These are phyloP conservation scores for Curvularia sp. DNA, from an alignment of 2,329 filamentous ascomycete species.

Conservation along the genomic window DNA sequence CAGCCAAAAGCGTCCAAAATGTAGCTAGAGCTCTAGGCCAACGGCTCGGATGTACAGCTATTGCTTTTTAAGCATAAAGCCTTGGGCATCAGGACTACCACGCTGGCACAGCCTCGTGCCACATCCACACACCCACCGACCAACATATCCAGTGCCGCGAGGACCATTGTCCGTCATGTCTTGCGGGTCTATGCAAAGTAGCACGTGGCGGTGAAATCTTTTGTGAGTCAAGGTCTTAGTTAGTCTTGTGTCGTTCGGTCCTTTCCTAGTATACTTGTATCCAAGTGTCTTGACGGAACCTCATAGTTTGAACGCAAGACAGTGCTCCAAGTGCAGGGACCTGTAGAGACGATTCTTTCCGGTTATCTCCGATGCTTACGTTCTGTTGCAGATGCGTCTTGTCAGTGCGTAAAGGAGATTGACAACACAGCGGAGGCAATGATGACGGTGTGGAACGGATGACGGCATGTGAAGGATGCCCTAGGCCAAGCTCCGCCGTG, in stretches of 20 bases:
- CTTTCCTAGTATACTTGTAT: not conserved
- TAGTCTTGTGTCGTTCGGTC: not conserved
- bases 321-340: not conserved
- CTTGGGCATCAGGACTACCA: not conserved
- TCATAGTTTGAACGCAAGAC: not conserved
- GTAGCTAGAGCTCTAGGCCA: not conserved
- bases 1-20: not conserved
- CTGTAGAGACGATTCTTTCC: not conserved
- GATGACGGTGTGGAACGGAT: conserved; percentile 2
- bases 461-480: not conserved
- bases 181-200: not conserved
- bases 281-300: not conserved
- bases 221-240: not conserved
- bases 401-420: not conserved
- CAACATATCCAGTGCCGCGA: not conserved
- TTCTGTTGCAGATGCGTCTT: not conserved
- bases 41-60: not conserved
- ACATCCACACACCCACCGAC: not conserved
- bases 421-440: not conserved
- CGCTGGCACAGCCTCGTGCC: not conserved
- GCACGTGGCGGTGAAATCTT: not conserved
- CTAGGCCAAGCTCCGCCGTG: not conserved
- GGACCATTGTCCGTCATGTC: not conserved
- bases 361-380: not conserved
- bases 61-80: not conserved